Base-by-base conservation (phyloP, 1,284 basidiomycete genomes). In the Microbotryum saponariae region DNA sequence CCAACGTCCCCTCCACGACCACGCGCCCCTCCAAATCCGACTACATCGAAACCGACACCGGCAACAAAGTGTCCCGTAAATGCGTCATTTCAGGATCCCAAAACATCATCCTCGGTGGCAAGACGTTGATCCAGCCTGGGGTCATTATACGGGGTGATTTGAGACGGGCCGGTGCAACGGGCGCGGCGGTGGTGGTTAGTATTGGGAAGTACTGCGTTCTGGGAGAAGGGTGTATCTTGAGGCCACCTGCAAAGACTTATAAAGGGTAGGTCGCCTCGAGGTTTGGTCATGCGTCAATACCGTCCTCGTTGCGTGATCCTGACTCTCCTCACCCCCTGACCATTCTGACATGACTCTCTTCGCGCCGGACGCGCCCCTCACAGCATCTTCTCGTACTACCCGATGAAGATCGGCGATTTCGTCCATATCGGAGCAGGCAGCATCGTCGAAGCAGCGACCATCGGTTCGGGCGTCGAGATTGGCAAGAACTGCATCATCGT, bases 81-180 rank as follows among this genome's bases (percentile, higher is more conserved):
- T 90, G 91, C 10, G 86, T 85, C n/a, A 97, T 98, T 70, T 83
- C 87, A 50, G 96, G 96, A 10, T 90, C 92, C 8, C 87, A 91
- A 73, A 97, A 97, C 74, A 98, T 98, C 74, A 90, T 97, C 63
- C 84, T 99, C 3, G 91, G 91, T 44, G 96, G 94, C 48, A 97
- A 97, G 78, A 94, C 91, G 6, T 90, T 98, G 74, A 94, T 99
- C 59, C 87, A 92, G 16, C 87, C 83, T 56, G 83, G 84, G 60
- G 87, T 87, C 16, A 88, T 96, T 61, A 86, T 97, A 59, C 85
- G 92, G 51, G 92, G 92, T 0, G 92, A 97, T 73, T 78, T 96
- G 51, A 80, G 72, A 37, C 63, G 76, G 14, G 58, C 64, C 7
- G 70, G 69, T 71, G 73, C 46, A 68, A 71, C 8, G 69, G 74